Evolutionary conservation across 495 filamentous ascomycete genomes (phyloP), one percentile per base, ranked within the genome.

Genomic region (Penicillium malachiteum): DNA sequence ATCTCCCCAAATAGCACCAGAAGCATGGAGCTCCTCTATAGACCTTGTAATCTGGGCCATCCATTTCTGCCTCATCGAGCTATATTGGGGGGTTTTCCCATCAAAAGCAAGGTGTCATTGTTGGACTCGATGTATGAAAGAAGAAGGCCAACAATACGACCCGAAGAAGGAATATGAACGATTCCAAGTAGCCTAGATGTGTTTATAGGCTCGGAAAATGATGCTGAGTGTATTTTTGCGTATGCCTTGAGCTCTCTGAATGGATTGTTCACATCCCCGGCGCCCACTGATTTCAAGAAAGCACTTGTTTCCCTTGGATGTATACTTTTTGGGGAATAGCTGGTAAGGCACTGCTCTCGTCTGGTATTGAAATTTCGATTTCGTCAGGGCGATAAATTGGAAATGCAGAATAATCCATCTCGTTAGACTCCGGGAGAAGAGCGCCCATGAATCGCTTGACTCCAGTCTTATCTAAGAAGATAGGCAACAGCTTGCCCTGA

Each of bases 151-250:
- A 46, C 43, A 46, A 46, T 46, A 10, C 43, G 43, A 17, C 43
- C 43, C n/a, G 43, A 46, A 46, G 43, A 46, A 46, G 43, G 43
- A 30, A 46, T 46, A n/a, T 17, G 43, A 46, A 46, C 43, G n/a
- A 46, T 46, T 46, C 43, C 43, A 46, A 46, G 43, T 46, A 46
- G 43, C 26, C 7, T 14, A 16, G 14, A 21, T 46, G 43, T 46
- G 43, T 46, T 31, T 5, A 46, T 26, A 30, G 43, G 43, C 43
- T 46, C 26, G 1, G 43, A 30, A 32, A n/a, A 12, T 32, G 26
- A 46, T 12, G 13, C n/a, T 10, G 45, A 37, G 2, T 48, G 30
- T 33, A 48, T 48, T 48, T 35, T 35, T 11, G 45, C 7, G 10
- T 35, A 48, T 48, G 45, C 16, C 6, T n/a, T 37, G 16, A 48